Base-by-base conservation (phyloP, 1,284 basidiomycete genomes). In the Ustilago bromivora region DNA sequence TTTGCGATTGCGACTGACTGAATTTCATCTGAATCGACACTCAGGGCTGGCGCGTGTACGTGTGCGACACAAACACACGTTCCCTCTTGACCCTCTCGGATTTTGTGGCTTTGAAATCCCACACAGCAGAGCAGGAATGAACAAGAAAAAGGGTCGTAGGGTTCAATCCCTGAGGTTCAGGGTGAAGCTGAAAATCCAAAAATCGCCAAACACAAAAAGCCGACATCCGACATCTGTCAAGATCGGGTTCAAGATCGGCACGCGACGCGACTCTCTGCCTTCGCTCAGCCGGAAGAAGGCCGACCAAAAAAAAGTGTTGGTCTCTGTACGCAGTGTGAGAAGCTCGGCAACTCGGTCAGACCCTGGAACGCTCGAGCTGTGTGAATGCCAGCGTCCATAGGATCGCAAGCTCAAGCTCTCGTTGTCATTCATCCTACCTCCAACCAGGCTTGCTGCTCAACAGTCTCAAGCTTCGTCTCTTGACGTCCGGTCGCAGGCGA, bases 181-280 rank as follows among this genome's bases (percentile, higher is more conserved):
- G n/a, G 46, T 49, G 46, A 51, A 51, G 49, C 49, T 49, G 46
- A 49, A 49, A 31, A 49, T 41, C 10, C 38, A 40, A 40, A 40
- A 40, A 2, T 40, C 4, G 10, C 23, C 47, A 51, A 7, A 32
- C 28, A 34, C 23, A 34, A 32, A 31, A 53, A 55, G 9, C 53
- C 53, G 35, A 55, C 6, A 36, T 38, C 53, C 32, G 53, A 55
- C 2, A 12, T 34, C 35, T 6, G 51, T 9, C 10, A 49, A 23
- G 23, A 17, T 35, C 10, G 6, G 5, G 10, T 0, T 11, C 28
- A 38, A 28, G 46, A 63, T 70, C 61, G 67, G 67, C 57, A 64
- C 67, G 57, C 67, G 67, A 64, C 67, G 61, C 67, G 67, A 61
- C 66, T 57, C 52, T 34, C 51, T 13, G 28, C 51, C 3, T 6